Percentiles rank a stretch among this genome's conserved stretches.
Conservation (phyloP, 257 asterid species). For the Rauvolfia tetraphylla region DNA sequence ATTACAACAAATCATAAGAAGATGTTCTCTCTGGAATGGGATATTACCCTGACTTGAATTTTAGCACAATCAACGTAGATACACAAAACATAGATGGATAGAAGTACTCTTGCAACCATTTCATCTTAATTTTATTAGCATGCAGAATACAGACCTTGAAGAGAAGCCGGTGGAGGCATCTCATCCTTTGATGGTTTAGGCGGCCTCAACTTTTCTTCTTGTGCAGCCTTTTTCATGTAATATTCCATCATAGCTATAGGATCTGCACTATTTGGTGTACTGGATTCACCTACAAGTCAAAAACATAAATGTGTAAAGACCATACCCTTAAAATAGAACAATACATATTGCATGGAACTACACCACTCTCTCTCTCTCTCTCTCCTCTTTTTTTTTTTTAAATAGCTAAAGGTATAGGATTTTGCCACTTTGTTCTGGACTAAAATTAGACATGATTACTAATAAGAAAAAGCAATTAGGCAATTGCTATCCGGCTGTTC, state of each 20-base stretch:
- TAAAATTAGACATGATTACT: neutral
- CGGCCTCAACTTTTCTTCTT: conserved; percentile 69
- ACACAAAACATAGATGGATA: neutral
- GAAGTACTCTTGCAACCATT: neutral
- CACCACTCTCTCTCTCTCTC: neutral
- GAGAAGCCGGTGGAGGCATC: conserved; percentile 96
- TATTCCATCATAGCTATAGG: conserved; percentile 96
- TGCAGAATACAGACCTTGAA: conserved; percentile 43
- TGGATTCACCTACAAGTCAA: conserved; percentile 4
- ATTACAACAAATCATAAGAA: conserved; percentile 6
- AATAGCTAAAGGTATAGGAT: neutral
- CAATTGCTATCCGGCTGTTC: neutral
- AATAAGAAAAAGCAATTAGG: neutral
- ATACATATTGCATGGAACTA: neutral
- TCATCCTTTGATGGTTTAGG: conserved; percentile 74
- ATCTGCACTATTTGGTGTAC: conserved; percentile 49
- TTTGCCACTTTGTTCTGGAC: neutral
- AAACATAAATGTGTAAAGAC: neutral
- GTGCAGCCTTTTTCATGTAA: conserved; percentile 89
- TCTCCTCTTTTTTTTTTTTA: too few species aligned
- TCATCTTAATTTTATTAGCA: conserved; percentile 2
- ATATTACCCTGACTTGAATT: neutral
- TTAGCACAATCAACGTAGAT: neutral
- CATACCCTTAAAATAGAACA: neutral
- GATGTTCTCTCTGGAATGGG: neutral